Conservation (phyloP, 2,329 filamentous ascomycete genomes). For the Botrytis elliptica region DNA sequence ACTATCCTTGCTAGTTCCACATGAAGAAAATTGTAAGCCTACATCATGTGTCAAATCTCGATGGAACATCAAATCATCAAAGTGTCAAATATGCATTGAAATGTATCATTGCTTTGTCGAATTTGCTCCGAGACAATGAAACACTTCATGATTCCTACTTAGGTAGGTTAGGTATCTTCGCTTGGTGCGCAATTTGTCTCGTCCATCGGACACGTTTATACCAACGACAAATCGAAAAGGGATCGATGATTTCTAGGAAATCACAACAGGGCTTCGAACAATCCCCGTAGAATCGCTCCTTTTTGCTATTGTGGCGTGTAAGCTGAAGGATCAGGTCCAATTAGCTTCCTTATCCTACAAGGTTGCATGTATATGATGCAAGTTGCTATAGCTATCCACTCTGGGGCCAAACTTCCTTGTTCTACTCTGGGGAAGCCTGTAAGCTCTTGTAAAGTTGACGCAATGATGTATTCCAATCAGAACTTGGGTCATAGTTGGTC, state of each 20-base stretch:
- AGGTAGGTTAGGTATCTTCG: neutral
- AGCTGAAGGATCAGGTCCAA: neutral
- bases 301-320: constrained; percentile 3
- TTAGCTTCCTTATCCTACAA: neutral
- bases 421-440: constrained; percentile 14
- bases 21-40: neutral
- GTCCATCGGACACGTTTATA: neutral
- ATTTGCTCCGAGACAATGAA: neutral
- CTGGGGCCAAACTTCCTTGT: constrained; percentile 14
- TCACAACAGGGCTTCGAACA: neutral
- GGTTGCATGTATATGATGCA: constrained; percentile 14
- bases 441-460: constrained; percentile 14
- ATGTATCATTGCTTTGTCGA: neutral
- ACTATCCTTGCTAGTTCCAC: neutral
- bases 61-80: neutral
- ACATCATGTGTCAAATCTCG: neutral
- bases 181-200: neutral
- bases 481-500: constrained; percentile 15
- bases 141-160: neutral
- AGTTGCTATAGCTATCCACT: constrained; percentile 15
- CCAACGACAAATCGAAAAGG: neutral
- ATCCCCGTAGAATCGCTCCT: neutral
- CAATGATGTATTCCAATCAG: constrained; percentile 16
- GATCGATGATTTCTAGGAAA: neutral
- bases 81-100: neutral